Conservation (phyloP, 106 monocot genomes). For the Agapanthus africanus region DNA sequence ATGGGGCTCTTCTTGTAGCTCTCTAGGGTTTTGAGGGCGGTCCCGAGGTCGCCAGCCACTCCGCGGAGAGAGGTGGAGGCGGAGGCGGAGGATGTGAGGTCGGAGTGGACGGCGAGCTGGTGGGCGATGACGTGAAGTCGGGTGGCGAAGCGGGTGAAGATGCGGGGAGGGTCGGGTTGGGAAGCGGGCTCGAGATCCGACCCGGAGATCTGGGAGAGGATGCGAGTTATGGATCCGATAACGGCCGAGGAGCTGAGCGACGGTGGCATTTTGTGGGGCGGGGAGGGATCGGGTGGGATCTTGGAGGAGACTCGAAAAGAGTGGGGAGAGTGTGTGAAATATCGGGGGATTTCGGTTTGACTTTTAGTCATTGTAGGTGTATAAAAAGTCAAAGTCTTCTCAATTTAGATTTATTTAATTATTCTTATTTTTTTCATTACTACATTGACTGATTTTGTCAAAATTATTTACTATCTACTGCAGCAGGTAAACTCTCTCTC, state of each 20-base stretch:
- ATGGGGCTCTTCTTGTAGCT: constrained; percentile 21
- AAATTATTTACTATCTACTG: too few relatives aligned
- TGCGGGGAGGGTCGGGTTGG: constrained; percentile 26
- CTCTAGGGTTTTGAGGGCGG: constrained; percentile 9
- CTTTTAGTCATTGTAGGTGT: too few relatives aligned
- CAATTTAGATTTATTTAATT: too few relatives aligned
- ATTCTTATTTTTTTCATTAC: too few relatives aligned
- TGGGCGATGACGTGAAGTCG: constrained; percentile 28
- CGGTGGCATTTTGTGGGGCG: not conserved
- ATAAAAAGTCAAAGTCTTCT: too few relatives aligned
- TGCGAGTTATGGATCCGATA: constrained; percentile 14
- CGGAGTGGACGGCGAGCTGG: constrained; percentile 12
- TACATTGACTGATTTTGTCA: too few relatives aligned
- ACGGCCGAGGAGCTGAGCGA: constrained; percentile 5
- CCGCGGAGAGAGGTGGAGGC: constrained; percentile 32
- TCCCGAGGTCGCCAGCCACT: constrained; percentile 21
- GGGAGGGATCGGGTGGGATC: not conserved
- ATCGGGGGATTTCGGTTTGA: too few relatives aligned
- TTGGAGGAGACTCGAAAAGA: not conserved
- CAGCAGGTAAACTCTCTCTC: too few relatives aligned
- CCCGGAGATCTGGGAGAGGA: constrained; percentile 17
- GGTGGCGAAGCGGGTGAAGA: constrained; percentile 19
- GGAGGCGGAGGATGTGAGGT: constrained; percentile 9
- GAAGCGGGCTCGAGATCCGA: constrained; percentile 14
- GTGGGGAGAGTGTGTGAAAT: not conserved